Conservation (phyloP, 73 alveolate species). For the Symbiodinium pilosum region DNA sequence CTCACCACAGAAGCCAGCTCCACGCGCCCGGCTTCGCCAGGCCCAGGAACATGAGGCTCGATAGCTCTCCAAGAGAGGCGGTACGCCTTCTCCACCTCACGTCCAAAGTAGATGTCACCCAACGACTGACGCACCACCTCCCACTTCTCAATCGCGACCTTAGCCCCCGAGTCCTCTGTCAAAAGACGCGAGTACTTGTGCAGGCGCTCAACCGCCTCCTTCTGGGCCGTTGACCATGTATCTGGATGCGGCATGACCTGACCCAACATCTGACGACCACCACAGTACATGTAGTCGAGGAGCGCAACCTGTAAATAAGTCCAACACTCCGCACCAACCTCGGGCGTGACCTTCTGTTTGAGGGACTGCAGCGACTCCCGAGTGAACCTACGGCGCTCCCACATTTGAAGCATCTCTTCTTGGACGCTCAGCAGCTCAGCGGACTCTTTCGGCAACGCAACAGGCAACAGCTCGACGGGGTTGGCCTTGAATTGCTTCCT, state of each 20-base stretch:
- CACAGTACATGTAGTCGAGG: not conserved
- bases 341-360: too few species aligned
- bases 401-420: not conserved
- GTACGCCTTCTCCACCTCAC: not conserved
- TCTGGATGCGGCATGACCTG: not conserved
- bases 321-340: not conserved
- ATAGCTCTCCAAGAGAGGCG: not conserved
- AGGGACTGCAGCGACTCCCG: not conserved
- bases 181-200: not conserved
- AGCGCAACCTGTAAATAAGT: not conserved
- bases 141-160: not conserved
- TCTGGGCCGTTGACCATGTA: not conserved
- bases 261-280: not conserved
- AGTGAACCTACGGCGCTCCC: too few species aligned
- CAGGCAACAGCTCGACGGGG: not conserved
- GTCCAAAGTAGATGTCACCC: not conserved
- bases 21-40: not conserved
- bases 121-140: not conserved
- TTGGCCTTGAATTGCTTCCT: slow-evolving; percentile 20
- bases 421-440: not conserved
- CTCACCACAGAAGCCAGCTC: not conserved
- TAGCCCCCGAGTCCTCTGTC: not conserved
- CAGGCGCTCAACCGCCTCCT: not conserved
- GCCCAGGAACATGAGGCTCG: not conserved
- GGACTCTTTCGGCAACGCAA: not conserved